Base-by-base conservation (phyloP, 345 rosid genomes). In the Eucalyptus fibrosa region DNA sequence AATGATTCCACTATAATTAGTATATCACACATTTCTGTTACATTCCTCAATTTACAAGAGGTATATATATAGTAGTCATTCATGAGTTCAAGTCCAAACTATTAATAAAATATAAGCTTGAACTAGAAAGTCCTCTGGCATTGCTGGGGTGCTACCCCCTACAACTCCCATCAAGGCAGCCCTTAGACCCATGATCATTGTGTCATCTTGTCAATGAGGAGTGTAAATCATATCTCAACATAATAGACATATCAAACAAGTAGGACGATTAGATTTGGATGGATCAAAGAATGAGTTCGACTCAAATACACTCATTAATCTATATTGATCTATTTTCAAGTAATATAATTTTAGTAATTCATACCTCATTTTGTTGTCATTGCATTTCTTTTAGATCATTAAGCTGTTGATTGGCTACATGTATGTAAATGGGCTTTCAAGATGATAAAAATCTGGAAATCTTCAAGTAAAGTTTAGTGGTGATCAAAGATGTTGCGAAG, bases 251-350 rank as follows among this genome's bases (percentile, higher is more conserved):
- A 34, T 69, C 13, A 34, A 69, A 18, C 24, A 19, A 18, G 44
- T 30, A 15, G 15, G 8, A 28, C 0, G 77, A 14, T 65, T 8
- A 8, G 37, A 16, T n/a, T 65, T 65, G 37, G 19, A n/a, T n/a
- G 37, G 6, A 6, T 65, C 18, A 0, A 65, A n/a, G 26, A 65
- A n/a, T n/a, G 37, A n/a, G 37, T 65, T n/a, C 1, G 7, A 7
- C 77, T 18, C 37, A 65, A 65, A 15, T 65, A n/a, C 40, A 65
- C 40, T n/a, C 21, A 65, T 65, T n/a, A n/a, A 65, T 9, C 21
- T n/a, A n/a, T n/a, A n/a, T n/a, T 15, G 37, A 65, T 65, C 9
- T 65, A 65, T 65, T 65, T n/a, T n/a, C 2, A 65, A n/a, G 1
- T 65, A 65, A n/a, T 65, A 15, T 6, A n/a, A 15, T n/a, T 65